These are phyloP conservation scores for Aureobasidium sp. DNA, from an alignment of 2,329 filamentous ascomycete genomes.

Conservation along the genomic window DNA sequence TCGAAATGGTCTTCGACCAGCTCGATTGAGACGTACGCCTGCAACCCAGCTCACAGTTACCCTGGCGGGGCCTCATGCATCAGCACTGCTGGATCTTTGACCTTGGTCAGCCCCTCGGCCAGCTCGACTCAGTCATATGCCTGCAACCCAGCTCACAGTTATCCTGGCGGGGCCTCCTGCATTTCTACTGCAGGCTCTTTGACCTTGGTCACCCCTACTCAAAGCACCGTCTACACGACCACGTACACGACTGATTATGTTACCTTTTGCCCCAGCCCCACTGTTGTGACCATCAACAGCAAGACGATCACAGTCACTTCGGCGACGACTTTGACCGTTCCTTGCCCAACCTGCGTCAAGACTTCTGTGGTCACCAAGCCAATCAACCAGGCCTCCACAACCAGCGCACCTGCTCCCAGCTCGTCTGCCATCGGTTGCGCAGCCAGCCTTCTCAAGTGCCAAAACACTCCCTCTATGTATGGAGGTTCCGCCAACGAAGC, in stretches of 20 bases:
- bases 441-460: no score
- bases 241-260: slow-evolving; percentile 16
- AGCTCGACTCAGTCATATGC: slow-evolving; percentile 12
- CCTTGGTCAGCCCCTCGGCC: slow-evolving; percentile 1
- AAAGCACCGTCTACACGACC: not conserved
- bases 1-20: not conserved
- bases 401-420: slow-evolving; percentile 3
- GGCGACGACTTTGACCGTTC: slow-evolving; percentile 16
- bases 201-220: slow-evolving; percentile 18
- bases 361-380: not conserved
- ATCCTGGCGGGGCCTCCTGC: not conserved
- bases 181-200: slow-evolving; percentile 17
- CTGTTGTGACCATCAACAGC: slow-evolving; percentile 5
- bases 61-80: not conserved
- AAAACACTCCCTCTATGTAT: not conserved
- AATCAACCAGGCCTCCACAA: not conserved
- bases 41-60: slow-evolving; percentile 3
- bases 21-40: slow-evolving; percentile 12
- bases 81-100: slow-evolving; percentile 17
- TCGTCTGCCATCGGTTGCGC: not conserved
- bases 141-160: slow-evolving; percentile 2
- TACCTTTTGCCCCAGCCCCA: slow-evolving; percentile 22
- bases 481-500: not conserved
- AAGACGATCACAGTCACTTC: slow-evolving; percentile 14
- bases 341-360: not conserved